Evolutionary conservation across 495 filamentous ascomycete species (phyloP), one percentile per base, ranked within the genome.

Genomic region (Aspergillus homomorphus): DNA sequence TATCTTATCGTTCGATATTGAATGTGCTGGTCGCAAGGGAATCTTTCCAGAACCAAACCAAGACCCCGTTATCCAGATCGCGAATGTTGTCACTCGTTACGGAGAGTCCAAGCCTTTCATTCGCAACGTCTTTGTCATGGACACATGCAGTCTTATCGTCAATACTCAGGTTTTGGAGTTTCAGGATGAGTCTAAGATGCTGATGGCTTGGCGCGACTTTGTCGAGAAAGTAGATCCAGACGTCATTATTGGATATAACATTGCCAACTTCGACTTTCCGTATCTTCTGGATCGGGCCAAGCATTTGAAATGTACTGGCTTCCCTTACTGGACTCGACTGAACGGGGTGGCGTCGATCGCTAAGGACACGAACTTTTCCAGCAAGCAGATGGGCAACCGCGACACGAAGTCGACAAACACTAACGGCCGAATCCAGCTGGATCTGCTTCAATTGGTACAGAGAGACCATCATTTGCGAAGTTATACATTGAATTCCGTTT

Each of bases 201-300:
- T 99, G 18, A 81, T 84, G 73, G 82, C 81, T 20, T 99, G 94
- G 94, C 84, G 84, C 61, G 81, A 96, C 50, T 99, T 99, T 63
- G 72, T 99, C 4, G 81, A 92, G 49, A 86, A 90, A 67, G 94
- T 94, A 2, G 94, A 99, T 64, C 93, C 94, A 0, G 94, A 99
- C 73, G 86, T 99, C 24, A 98, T 99, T 65, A 99, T 94, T 59
- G 94, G 94, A 45, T 99, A 99, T 83, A 99, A 99, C 70, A 97
- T 96, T 75, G 79, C 89, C 64, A 99, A 99, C 73, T 99, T 99
- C 75, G 94, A 99, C 75, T 96, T 99, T 63, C 92, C 94, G 3
- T 99, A 99, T 67, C 83, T 99, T 4, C 81, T 99, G 19, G 89
- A 96, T 23, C 86, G 94, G 19, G 94, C 94, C 19, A 89, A 84